Evolutionary conservation across 306 rosid genomes (phyloP), one percentile per base, ranked within the genome.

Genomic region (Gillenia trifoliata): DNA sequence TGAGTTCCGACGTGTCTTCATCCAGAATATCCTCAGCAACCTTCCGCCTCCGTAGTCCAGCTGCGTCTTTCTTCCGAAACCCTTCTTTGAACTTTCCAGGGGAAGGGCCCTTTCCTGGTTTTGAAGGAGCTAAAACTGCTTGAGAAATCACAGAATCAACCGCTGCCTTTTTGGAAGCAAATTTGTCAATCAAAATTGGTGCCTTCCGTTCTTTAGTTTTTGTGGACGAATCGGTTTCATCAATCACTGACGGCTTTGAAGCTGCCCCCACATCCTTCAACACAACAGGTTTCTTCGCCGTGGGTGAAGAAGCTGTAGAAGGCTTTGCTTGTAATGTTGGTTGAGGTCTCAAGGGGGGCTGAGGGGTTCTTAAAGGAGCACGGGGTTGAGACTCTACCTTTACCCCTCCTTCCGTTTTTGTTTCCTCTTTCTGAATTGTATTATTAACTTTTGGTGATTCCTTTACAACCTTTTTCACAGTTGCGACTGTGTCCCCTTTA

Each of bases 121-220:
- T 89, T 17, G 87, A 7, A 74, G 97, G 96, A 68, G 93, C 93
- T 71, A 84, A 40, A 82, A 90, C 95, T 9, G 92, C 86, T 77
- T 85, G 86, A 66, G 97, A 84, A 78, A 86, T 76, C 55, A 83
- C 30, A 83, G 96, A 86, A 81, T 87, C 96, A 66, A 79, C 95
- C 29, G 11, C 87, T 17, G 93, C 76, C 80, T 87, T 90, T 89
- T 89, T 92, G 71, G 87, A n/a, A 65, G 99, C 97, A 89, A 86
- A 89, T 76, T 90, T 94, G 73, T 94, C 99, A 19, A 94, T 87
- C 86, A 94, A 85, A 77, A 94, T 94, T 33, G 99, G 99, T 47
- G 8, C 52, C 80, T 89, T 90, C 75, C 85, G 84, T 75, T 86
- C 95, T 82, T 85, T 89, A 33, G 86, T 57, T 76, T 54, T 80